phyloP scores from a whole-genome alignment of 257 asterid species.

The Nicotiana knightiana region DNA sequence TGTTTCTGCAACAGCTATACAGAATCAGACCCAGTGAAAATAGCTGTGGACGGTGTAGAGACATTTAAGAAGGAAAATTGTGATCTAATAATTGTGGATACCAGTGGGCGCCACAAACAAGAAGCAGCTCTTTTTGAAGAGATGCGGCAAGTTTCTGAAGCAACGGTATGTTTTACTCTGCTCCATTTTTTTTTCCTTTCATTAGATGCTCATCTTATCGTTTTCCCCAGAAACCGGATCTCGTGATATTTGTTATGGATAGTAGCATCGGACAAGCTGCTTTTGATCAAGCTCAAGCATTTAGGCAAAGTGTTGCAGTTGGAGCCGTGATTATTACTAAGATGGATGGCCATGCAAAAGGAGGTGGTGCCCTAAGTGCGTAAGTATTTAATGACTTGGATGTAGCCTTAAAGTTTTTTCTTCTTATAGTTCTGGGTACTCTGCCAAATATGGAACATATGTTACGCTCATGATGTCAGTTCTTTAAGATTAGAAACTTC shows the following conservation, averaged over 20 bases:
- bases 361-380: conserved; percentile 99
- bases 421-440: background rate
- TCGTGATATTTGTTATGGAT: conserved; percentile 93
- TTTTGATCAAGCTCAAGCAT: conserved; percentile 98
- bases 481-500: background rate
- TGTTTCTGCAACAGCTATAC: conserved; percentile 64
- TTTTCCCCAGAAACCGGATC: conserved; percentile 82
- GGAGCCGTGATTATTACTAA: conserved; percentile 95
- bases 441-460: background rate
- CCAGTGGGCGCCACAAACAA: conserved; percentile 99
- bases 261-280: conserved; percentile 99
- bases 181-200: background rate
- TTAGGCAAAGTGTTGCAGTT: conserved; percentile 94
- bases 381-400: conserved; percentile 37
- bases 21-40: conserved; percentile 97
- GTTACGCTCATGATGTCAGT: background rate
- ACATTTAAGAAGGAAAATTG: conserved; percentile 83
- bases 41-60: conserved; percentile 94
- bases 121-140: conserved; percentile 96
- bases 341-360: conserved; percentile 99
- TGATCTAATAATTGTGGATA: conserved; percentile 92
- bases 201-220: conserved; percentile 4
- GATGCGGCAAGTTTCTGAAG: conserved; percentile 99
- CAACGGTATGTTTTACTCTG: conserved; percentile 44
- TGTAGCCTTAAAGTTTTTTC: background rate